Evolutionary conservation across 164 flowering plant species (phyloP).

Genomic region (Piper betle): DNA sequence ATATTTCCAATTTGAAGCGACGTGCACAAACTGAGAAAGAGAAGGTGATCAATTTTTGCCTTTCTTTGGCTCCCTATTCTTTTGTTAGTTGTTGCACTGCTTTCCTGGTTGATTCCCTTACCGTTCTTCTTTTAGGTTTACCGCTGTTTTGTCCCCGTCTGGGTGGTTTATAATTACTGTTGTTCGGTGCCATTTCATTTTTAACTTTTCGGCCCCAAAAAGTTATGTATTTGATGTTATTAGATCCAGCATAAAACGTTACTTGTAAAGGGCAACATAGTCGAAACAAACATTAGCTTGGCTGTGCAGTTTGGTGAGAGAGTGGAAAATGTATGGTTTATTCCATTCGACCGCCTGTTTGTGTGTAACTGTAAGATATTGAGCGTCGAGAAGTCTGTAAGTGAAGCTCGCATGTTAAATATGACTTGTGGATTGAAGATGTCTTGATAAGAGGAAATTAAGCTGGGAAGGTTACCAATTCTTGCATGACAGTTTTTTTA

Average conservation of each 20-base stretch:
- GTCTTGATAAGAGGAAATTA: no score
- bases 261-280: no score
- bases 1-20: conserved; percentile 52
- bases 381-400: no score
- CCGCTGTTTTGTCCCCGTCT: not conserved
- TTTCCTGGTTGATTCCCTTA: not conserved
- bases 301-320: no score
- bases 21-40: conserved; percentile 48
- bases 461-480: no score
- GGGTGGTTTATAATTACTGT: not conserved
- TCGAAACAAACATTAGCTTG: no score
- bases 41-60: conserved; percentile 32
- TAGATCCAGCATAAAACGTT: no score
- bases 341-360: no score
- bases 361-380: no score
- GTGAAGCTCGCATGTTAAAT: no score
- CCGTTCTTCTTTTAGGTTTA: not conserved
- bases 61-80: not conserved
- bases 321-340: no score
- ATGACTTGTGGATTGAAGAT: no score
- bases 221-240: not conserved
- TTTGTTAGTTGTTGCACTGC: not conserved
- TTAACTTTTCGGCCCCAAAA: not conserved
- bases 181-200: not conserved
- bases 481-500: not conserved